Percentiles rank a stretch among this genome's conserved stretches.
Conservation (phyloP, 768 basidiomycete species). For the Tulasnella sp. region DNA sequence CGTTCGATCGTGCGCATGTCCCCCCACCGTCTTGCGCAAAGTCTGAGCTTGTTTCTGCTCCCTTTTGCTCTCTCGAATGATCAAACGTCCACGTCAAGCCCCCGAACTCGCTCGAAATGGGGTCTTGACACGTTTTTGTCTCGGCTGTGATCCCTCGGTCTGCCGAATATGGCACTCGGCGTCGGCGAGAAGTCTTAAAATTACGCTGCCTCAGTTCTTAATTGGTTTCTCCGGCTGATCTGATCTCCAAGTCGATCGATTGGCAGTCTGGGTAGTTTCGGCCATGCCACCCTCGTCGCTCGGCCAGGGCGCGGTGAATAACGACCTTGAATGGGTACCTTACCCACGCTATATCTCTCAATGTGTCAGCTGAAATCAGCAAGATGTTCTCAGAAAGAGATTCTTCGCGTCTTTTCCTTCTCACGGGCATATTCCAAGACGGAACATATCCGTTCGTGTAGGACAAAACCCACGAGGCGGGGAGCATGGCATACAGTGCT, state of each 20-base stretch:
- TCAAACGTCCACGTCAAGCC: background rate
- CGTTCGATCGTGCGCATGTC: background rate
- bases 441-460: background rate
- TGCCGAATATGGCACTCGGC: background rate
- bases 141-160: background rate
- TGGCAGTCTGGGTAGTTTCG: background rate
- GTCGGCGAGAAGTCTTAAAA: background rate
- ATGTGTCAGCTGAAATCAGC: background rate
- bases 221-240: background rate
- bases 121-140: background rate
- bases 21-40: background rate
- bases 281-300: background rate
- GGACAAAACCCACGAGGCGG: background rate
- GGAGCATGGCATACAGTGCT: background rate
- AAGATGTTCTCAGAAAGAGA: background rate
- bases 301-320: background rate
- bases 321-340: background rate
- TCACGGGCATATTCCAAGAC: conserved; percentile 9
- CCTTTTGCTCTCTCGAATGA: background rate
- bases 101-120: background rate
- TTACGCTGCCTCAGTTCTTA: background rate
- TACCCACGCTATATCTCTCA: conserved; percentile 1
- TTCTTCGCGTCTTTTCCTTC: background rate
- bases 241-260: background rate
- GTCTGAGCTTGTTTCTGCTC: background rate